Base-by-base conservation (phyloP, 345 rosid species). In the Aegle marmelos region DNA sequence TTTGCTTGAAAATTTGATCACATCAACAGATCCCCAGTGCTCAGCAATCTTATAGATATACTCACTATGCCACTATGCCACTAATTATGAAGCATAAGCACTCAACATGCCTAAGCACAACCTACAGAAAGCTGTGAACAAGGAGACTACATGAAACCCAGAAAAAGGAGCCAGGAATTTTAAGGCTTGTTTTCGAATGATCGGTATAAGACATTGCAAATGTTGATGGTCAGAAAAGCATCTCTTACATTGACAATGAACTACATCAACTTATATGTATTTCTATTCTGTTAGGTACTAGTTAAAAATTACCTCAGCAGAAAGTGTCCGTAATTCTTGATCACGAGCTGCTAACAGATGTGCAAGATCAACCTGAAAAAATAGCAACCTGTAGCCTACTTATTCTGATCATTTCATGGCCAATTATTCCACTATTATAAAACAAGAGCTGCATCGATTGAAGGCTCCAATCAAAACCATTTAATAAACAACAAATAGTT, bases 341-440 rank as follows among this genome's bases (percentile, higher is more conserved):
- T 94, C 97, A 74, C 97, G 96, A 79, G 97, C 96, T 76, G 96
- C 93, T 84, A 94, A 87, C 68, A 94, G 79, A 82, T 94, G 97
- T 73, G 97, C 98, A 27, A 94, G 93, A 90, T 94, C 98, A 80
- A 90, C 97, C 98, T 94, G 88, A 66, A 85, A 83, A 45, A 68
- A 56, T n/a, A 41, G 65, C 33, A 39, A 63, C 30, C 17, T 61
- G 68, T 61, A 66, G 71, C 65, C 41, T 17, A 30, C 24, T 77
- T 77, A 73, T 31, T 36, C 33, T 28, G 56, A 48, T 19, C 0
- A 3, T 53, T 53, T 45, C n/a, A 22, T 8, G 50, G 58, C 33
- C 13, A 24, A 25, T 53, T 31, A 48, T 64, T 30, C 36, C 34
- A 28, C 68, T 5, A 25, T 59, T 2, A 73, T 25, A 24, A 9